Conservation (phyloP, 352 stramenopile genomes). For the Globisporangium paddicum region DNA sequence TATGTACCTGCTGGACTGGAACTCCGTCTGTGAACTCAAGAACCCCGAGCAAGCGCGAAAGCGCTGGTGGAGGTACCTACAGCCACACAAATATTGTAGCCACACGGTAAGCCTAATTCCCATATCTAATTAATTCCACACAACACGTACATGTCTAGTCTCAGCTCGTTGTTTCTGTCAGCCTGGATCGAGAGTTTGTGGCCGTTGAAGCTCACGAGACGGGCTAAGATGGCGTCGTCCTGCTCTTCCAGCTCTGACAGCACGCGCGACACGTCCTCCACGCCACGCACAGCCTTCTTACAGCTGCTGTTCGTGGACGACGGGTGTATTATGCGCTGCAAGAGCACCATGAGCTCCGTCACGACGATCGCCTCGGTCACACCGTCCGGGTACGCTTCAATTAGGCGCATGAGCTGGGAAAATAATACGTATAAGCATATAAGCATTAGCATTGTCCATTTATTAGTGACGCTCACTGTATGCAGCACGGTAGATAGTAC, state of each 20-base stretch:
- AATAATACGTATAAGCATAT: too few relatives aligned
- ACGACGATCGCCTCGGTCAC: conserved; percentile 57
- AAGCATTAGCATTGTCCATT: too few relatives aligned
- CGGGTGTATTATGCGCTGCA: conserved; percentile 27
- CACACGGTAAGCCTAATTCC: too few relatives aligned
- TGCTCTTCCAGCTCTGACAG: conserved; percentile 32
- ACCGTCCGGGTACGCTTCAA: conserved; percentile 66
- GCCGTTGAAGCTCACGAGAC: conserved; percentile 24
- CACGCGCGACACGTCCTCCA: conserved; percentile 29
- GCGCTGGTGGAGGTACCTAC: conserved; percentile 64
- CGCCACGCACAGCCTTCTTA: conserved; percentile 24
- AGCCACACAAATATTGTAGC: too few relatives aligned
- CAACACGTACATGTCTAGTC: conserved; percentile 25
- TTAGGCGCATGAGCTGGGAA: conserved; percentile 36
- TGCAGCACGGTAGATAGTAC: neutral
- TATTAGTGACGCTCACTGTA: too few relatives aligned
- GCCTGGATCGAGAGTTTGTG: conserved; percentile 37
- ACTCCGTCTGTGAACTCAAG: conserved; percentile 13
- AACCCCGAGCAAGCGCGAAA: conserved; percentile 44
- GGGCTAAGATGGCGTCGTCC: conserved; percentile 29
- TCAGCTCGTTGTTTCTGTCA: conserved; percentile 15
- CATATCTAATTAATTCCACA: too few relatives aligned
- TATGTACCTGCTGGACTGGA: conserved; percentile 20
- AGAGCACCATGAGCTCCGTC: conserved; percentile 46
- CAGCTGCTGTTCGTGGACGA: neutral